Evolutionary conservation across 2,329 filamentous ascomycete genomes (phyloP), one percentile per base, ranked within the genome.

Genomic region (Zarea fungicola): DNA sequence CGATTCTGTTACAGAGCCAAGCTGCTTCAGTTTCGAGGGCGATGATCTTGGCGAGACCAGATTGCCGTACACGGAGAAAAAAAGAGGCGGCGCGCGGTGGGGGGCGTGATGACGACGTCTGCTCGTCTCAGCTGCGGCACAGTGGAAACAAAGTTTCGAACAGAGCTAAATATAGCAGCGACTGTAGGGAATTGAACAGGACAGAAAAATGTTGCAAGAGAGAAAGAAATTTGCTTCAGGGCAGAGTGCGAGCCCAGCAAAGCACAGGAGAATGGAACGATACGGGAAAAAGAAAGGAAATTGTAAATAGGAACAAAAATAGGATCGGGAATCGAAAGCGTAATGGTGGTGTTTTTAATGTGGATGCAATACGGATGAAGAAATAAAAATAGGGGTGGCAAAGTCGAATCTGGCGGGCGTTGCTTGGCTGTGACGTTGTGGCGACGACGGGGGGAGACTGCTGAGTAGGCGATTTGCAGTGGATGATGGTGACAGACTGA

Each of bases 371-470:
- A 50, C 50, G 31, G 49, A 43, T 16, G 19, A 50, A 49, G 48
- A 42, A 48, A 40, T 52, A 52, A 51, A 42, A 49, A 54, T 52
- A 51, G 42, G 51, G 29, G 43, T 46, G 26, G 21, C 6, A 47
- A 26, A 25, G 6, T 25, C 10, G 42, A 19, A 42, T 42, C 39
- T 32, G 41, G 41, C 7, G 28, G 41, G 31, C n/a, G 22, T 22
- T 14, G 32, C 14, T n/a, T 37, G 42, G n/a, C 42, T 28, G 42
- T 46, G 42, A 46, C 42, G 32, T 28, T 28, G 13, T 31, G 41
- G 41, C 16, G 9, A 19, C 41, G n/a, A n/a, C n/a, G 40, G 40
- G 26, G n/a, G 18, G 35, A 16, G 4, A 19, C 3, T 21, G 34
- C 16, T 36, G 6, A 36, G 14, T n/a, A n/a, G n/a, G n/a, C n/a